Evolutionary conservation across 176 grass and related monocot genomes (phyloP).

Genomic region (Aegilops tauschii): DNA sequence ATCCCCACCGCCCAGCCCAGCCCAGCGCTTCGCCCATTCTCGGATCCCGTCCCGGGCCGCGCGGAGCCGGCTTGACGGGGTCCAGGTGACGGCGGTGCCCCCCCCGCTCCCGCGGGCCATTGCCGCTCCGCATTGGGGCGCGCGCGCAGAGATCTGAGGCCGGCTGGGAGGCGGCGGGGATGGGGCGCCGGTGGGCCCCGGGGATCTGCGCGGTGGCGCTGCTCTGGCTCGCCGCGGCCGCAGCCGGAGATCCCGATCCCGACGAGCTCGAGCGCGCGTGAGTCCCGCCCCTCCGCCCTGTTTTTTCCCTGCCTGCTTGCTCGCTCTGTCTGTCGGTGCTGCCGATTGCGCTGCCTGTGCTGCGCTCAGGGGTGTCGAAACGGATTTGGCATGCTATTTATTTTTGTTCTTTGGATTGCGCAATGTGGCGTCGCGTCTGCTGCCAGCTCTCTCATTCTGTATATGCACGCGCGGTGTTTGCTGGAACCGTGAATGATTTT

Average conservation of each 20-base stretch:
- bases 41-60: background rate
- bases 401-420: background rate
- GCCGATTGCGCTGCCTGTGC: background rate
- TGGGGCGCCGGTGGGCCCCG: conserved; percentile 30
- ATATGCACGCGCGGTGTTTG: too few species aligned
- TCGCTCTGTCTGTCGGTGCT: background rate
- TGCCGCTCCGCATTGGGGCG: conserved; percentile 28
- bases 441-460: background rate
- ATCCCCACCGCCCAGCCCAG: conserved; percentile 6
- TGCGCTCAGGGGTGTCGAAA: background rate
- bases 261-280: conserved; percentile 77
- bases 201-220: conserved; percentile 40
- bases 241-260: conserved; percentile 49
- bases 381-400: too few species aligned
- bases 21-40: background rate
- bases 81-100: background rate
- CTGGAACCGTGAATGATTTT: background rate
- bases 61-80: background rate
- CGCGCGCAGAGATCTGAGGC: conserved; percentile 22
- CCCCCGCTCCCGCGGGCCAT: background rate
- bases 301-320: background rate
- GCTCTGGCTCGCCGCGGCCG: conserved; percentile 29
- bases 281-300: conserved; percentile 17
- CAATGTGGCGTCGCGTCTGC: conserved; percentile 5
- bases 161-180: background rate